A percentile compares a stretch with the other conserved stretches of the same genome.
These are phyloP conservation scores for Alternaria panax DNA, from an alignment of 2,329 filamentous ascomycete genomes.

Conservation along the genomic window DNA sequence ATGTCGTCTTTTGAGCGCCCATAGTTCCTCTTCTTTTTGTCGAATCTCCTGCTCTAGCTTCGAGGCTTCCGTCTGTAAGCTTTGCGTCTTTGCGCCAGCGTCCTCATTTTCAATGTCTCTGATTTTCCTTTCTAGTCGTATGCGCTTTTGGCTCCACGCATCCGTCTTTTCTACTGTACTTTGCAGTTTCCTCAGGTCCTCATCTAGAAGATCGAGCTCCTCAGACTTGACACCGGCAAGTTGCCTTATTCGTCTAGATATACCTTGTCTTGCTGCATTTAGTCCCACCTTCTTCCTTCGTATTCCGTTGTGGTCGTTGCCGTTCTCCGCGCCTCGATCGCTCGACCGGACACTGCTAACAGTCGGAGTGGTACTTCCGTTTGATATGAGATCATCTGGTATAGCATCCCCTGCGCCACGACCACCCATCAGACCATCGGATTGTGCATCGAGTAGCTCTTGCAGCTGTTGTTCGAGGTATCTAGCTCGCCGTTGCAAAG, in stretches of 20 bases:
- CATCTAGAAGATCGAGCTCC: slow-evolving; percentile 67
- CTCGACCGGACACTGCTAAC: slow-evolving; percentile 49
- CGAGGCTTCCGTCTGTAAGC: slow-evolving; percentile 60
- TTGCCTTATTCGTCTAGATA: slow-evolving; percentile 69
- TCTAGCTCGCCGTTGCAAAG: slow-evolving; percentile 60
- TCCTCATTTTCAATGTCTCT: slow-evolving; percentile 62
- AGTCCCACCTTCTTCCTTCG: slow-evolving; percentile 66
- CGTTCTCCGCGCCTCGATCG: slow-evolving; percentile 31
- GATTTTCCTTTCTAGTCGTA: slow-evolving; percentile 63
- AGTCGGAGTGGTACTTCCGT: slow-evolving; percentile 59
- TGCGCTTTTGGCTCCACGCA: slow-evolving; percentile 65
- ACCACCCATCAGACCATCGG: slow-evolving; percentile 62
- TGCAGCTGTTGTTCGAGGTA: slow-evolving; percentile 66
- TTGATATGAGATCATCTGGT: slow-evolving; percentile 55
- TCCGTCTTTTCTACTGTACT: slow-evolving; percentile 66
- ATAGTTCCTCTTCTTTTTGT: slow-evolving; percentile 69
- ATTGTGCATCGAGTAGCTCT: slow-evolving; percentile 66
- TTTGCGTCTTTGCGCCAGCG: slow-evolving; percentile 63
- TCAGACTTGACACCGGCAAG: slow-evolving; percentile 72
- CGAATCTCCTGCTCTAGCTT: slow-evolving; percentile 69
- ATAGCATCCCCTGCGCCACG: slow-evolving; percentile 47
- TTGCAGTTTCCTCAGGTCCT: slow-evolving; percentile 64
- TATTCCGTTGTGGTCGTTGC: slow-evolving; percentile 19
- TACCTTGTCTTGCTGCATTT: slow-evolving; percentile 68
- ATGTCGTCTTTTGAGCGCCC: slow-evolving; percentile 66